Evolutionary conservation across 2,329 filamentous ascomycete genomes (phyloP), one percentile per base, ranked within the genome.

Genomic region (Mariannaea sp.): DNA sequence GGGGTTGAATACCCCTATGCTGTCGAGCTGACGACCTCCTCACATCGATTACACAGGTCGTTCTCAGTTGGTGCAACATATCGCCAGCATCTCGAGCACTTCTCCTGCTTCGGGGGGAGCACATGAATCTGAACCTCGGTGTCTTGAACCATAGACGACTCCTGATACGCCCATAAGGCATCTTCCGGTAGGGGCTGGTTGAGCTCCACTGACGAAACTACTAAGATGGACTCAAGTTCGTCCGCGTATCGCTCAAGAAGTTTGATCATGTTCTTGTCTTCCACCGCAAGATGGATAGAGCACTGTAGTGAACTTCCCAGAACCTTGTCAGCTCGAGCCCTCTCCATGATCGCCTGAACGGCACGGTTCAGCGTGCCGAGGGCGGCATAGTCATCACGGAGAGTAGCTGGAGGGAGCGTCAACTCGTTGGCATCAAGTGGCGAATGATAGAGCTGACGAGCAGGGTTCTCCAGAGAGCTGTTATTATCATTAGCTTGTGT

Each of bases 21-120:
- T 19, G 55, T 38, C 44, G 53, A 54, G 32, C 58, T 51, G 30
- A 93, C 80, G 29, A 87, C 83, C 10, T 83, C 80, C 24, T 86
- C 84, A 70, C 93, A 97, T 67, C 91, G 78, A 42, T 71, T 73
- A 71, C 93, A 97, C 14, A 96, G 74, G 32, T 75, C 71, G 14
- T 88, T 84, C 61, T 87, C 80, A 41, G 73, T 73, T n/a, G 81
- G 76, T n/a, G 88, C 86, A 19, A 88, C 80, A 70, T 90, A 96
- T 57, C 88, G 84, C 94, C 94, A 99, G 74, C 94, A 99, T 44
- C 94, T 80, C 1, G 83, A 80, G 70, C 94, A 99, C 71, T 97
- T 99, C 40, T 79, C 73, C 10, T 77, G 65, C 61, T 64, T 69
- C 1, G 82, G 82, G 52, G 82, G 78, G 44, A 79, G 60, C 17